Evolutionary conservation across 148 eudicot genomes (phyloP), one percentile per base, ranked within the genome.

Genomic region (Mesembryanthemum crystallinum): DNA sequence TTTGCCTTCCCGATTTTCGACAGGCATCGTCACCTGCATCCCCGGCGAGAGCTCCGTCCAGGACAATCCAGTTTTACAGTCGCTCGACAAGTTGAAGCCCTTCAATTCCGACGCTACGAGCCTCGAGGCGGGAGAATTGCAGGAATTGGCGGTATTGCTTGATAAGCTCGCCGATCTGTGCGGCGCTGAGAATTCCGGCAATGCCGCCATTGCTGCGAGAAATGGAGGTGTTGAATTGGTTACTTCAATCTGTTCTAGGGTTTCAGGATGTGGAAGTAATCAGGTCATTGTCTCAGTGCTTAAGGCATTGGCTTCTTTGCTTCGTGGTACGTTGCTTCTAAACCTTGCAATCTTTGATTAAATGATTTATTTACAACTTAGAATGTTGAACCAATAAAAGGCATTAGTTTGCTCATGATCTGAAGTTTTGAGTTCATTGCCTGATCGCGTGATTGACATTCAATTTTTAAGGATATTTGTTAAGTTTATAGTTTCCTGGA

Each of bases 221-320:
- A 89, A 92, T 49, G 97, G 97, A 10, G 99, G 83, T 29, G 74
- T 95, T 2, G 88, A 89, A 30, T 82, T 88, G 85, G 73, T 95
- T 59, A 77, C 89, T 71, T 81, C 79, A 1, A 72, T 87, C 51
- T 87, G 77, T 75, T 51, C 64, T 8, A 87, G 82, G 81, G 69
- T 86, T 79, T 67, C 84, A 3, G 64, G 70, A 15, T 58, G 71
- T 21, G 82, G 75, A 24, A 45, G 77, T 65, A 69, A 72, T 24
- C 77, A 49, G 35, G 81, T 80, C 33, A 29, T 84, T 51, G 78
- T 77, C 39, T 78, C 88, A 12, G 86, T 76, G 24, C 83, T 95
- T 71, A 80, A 82, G 29, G 75, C 91, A 1, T 27, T 92, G 82
- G 77, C 87, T 35, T 81, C 84, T 15, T 74, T 95, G 71, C 79